Conservation (phyloP, 768 basidiomycete species). For the Boletus sensibilis region DNA sequence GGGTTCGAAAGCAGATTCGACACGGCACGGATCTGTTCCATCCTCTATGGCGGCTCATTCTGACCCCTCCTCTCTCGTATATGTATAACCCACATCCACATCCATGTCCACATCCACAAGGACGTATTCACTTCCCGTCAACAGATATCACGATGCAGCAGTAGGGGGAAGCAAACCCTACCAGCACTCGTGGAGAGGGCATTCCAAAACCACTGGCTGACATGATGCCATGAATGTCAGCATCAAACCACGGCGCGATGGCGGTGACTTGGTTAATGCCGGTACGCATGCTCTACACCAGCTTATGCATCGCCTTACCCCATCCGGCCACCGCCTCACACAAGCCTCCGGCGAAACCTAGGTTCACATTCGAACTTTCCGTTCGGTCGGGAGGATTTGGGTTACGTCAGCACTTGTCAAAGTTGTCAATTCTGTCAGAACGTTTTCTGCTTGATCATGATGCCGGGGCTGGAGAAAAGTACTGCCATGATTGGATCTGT, state of each 20-base stretch:
- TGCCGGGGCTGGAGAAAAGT: too few species aligned
- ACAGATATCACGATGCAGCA: background rate
- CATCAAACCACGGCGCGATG: background rate
- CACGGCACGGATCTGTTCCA: conserved; percentile 5
- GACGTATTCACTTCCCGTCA: background rate
- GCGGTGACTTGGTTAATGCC: background rate
- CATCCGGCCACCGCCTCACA: background rate
- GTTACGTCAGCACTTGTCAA: background rate
- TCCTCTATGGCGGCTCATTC: background rate
- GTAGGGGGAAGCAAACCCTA: too few species aligned
- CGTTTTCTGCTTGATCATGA: background rate
- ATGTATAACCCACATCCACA: background rate
- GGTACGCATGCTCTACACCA: background rate
- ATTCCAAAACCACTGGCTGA: too few species aligned
- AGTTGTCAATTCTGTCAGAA: too few species aligned
- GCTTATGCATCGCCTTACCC: background rate
- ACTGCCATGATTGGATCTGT: background rate
- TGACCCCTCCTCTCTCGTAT: background rate
- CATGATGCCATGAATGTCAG: too few species aligned
- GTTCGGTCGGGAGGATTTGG: background rate
- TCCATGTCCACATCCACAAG: background rate
- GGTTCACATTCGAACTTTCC: background rate
- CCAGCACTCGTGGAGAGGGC: too few species aligned
- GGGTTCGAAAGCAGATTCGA: background rate
- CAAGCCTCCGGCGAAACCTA: background rate